Evolutionary conservation across 331 rosid genomes (phyloP), one percentile per base, ranked within the genome.

Genomic region (Malus hybrid): DNA sequence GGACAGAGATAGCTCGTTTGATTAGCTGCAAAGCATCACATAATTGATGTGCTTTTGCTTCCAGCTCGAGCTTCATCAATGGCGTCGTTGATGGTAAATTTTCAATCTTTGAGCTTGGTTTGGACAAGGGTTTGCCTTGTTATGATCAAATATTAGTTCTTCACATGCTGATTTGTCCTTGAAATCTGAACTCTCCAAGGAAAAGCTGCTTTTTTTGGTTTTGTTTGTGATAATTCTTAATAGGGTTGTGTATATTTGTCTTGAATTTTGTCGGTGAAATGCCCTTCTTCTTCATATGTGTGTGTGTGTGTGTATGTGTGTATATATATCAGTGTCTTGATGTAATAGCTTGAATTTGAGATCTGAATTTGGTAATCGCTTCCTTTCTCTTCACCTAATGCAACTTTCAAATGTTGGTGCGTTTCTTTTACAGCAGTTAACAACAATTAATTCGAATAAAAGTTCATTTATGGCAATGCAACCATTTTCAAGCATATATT

Each of bases 71-170:
- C 67, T 76, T 75, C 69, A 73, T 18, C 13, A 54, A 24, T 76
- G 71, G 24, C 44, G 28, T 24, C 76, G 78, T 67, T 67, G 39
- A 80, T 79, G 86, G 80, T 73, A 76, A 55, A 27, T 66, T 77
- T 69, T 34, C 28, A 18, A 24, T 62, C 64, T 64, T 77, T 69
- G 68, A 72, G 85, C 76, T 78, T 54, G 71, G 61, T 77, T 78
- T 34, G 57, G 69, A 65, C 39, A 44, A 50, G 65, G 80, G 78
- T 79, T 39, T 19, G 66, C 14, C 54, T 63, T 75, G 42, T 18
- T 70, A 54, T 69, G 16, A 48, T 57, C 18, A 6, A 48, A 39
- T 62, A 65, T 50, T 74, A 56, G 80, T 18, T 57, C 32, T 67
- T 73, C 27, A 18, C 61, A 22, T 59, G 18, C 29, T 65, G 56